Evolutionary conservation across 2,329 filamentous ascomycete species (phyloP), one percentile per base, ranked within the genome.

Genomic region (Falciphora oryzae): DNA sequence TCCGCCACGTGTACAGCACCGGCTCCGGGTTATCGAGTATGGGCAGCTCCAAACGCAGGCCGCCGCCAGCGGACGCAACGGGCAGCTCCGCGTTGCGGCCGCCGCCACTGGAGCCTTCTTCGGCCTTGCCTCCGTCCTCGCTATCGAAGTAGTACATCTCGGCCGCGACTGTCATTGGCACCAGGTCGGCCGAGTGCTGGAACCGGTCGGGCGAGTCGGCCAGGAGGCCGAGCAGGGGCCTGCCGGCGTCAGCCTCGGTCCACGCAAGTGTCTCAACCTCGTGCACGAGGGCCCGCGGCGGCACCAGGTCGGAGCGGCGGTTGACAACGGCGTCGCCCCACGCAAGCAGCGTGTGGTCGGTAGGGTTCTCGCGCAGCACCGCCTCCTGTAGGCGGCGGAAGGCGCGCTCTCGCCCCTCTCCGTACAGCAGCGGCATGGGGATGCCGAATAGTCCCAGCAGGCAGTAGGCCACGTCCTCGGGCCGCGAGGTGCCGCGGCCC

Each of bases 401-500:
- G 2, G 69, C 66, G 13, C 58, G 50, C 25, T 10, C n/a, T 4
- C 56, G 44, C 16, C 65, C 67, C 58, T 70, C 69, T 29, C 69
- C 69, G 57, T 70, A 70, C 13, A 66, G 10, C 29, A 70, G 44
- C 8, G 67, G 66, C 66, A 70, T 68, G 60, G 65, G 61, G 22
- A 68, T 59, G 29, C 66, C 64, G 32, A 69, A 69, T 4, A 70
- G 62, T 2, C 68, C 68, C 8, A 71, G 63, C 25, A 71, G 65
- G 59, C 66, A 68, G 65, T 71, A 71, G 4, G 68, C 68, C 22
- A 29, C n/a, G 57, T 71, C 69, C 29, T 71, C 69, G 50, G 64
- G 18, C 10, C 68, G 65, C 14, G 63, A 65, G 1, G 69, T 70
- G 57, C 59, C 28, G 4, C 68, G 65, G 3, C 28, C 3, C 0